A percentile compares a stretch with the other conserved stretches of the same genome.
Evolutionary conservation across 345 rosid species (phyloP).

Genomic region (Moringa oleifera): DNA sequence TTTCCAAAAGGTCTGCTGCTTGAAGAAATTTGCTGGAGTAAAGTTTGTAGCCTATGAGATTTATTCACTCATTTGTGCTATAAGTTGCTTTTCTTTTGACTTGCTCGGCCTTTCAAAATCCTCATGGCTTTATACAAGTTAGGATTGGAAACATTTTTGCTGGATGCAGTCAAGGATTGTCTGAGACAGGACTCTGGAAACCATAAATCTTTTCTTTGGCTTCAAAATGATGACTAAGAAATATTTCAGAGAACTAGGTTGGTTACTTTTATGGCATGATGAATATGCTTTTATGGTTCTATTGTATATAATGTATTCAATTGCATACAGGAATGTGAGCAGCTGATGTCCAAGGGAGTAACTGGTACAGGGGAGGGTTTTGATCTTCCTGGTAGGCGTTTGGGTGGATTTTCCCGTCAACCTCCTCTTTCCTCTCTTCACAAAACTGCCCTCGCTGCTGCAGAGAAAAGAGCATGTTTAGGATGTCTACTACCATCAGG

Average conservation of each 20-base stretch:
- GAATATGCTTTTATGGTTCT: too few species aligned
- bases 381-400: constrained; percentile 69
- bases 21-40: too few species aligned
- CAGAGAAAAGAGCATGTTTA: constrained; percentile 61
- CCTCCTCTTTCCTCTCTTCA: constrained; percentile 61
- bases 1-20: too few species aligned
- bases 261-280: background rate
- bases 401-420: constrained; percentile 75
- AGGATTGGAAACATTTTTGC: too few species aligned
- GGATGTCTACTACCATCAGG: constrained; percentile 65
- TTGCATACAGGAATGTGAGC: constrained; percentile 75
- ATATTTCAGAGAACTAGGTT: background rate
- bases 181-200: background rate
- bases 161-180: background rate
- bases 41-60: too few species aligned
- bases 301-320: constrained; percentile 4
- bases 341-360: constrained; percentile 65
- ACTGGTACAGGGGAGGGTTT: constrained; percentile 67
- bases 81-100: too few species aligned
- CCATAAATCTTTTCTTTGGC: background rate
- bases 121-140: too few species aligned
- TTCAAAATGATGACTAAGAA: background rate
- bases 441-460: constrained; percentile 56
- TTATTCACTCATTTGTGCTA: too few species aligned
- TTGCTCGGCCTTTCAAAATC: too few species aligned